Base-by-base conservation (phyloP, 148 eudicot genomes). In the Amaranthus hypochondriacus region DNA sequence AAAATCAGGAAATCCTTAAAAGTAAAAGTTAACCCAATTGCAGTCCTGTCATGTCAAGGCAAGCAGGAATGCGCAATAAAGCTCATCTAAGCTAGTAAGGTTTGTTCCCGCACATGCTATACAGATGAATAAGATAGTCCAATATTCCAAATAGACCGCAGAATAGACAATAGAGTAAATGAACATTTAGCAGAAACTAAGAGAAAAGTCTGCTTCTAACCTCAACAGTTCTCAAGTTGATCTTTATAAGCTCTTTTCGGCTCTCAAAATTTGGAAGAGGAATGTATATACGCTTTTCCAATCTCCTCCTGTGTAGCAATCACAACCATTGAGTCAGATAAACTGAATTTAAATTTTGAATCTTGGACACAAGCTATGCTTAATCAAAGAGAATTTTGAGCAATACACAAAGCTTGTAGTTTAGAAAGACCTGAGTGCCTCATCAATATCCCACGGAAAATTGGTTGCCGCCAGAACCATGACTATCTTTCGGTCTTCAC, bases 401-500 rank as follows among this genome's bases (percentile, higher is more conserved):
- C 52, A 62, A 66, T n/a, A 43, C 11, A 50, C 9, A 61, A 50
- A 65, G 21, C 7, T 69, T 9, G 50, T 58, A 58, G 54, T 55
- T 71, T 3, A 52, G 61, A 54, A 71, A 15, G 54, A 95, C 98
- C 97, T 92, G 80, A 95, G 83, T 53, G 98, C 98, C 86, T 95
- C 98, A 66, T 95, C 98, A 72, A 95, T 95, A 81, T 95, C 98
- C 98, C 98, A 94, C 2, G 97, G 98, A 77, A 95, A 95, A 82
- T 95, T 95, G 56, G 99, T 95, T 76, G 99, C 99, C 53, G 99
- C 99, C 84, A 95, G 77, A 80, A 95, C 99, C 99, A 95, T 95
- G 79, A 95, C 99, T 75, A 95, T 82, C 84, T 95, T 95, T 67
- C 99, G 99, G 71, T 95, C 99, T 89, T 95, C 99, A 76, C 88